Conservation (phyloP, 768 basidiomycete genomes). For the Amanita subjunquillea region DNA sequence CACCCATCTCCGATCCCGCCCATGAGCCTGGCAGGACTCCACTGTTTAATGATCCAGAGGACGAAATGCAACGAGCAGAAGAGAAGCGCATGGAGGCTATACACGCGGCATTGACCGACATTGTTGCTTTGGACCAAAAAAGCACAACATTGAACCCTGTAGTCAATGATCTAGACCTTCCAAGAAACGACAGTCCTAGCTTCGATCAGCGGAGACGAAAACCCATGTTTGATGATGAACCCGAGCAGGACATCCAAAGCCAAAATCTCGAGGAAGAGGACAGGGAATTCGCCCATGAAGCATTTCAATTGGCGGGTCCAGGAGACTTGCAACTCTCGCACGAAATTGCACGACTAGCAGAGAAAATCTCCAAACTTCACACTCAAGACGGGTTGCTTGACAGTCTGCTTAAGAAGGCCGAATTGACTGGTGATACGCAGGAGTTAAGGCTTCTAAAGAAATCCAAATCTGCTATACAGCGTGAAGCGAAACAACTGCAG, state of each 20-base stretch:
- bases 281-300: constrained; percentile 15
- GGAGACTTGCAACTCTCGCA: constrained; percentile 84
- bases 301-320: constrained; percentile 73
- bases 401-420: constrained; percentile 88
- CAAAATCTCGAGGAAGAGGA: constrained; percentile 28
- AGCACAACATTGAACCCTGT: constrained; percentile 6
- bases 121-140: constrained; percentile 75
- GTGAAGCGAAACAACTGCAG: constrained; percentile 73
- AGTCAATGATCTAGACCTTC: neutral
- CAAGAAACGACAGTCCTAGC: constrained; percentile 1
- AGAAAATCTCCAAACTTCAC: constrained; percentile 67
- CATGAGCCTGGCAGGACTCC: constrained; percentile 56
- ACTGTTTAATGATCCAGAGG: constrained; percentile 75
- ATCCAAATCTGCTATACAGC: constrained; percentile 71
- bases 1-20: constrained; percentile 42
- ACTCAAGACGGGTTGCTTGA: constrained; percentile 79
- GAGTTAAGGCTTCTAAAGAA: constrained; percentile 76
- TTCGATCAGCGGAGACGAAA: constrained; percentile 14
- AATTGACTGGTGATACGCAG: constrained; percentile 81
- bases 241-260: constrained; percentile 35
- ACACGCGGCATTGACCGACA: constrained; percentile 90
- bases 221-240: constrained; percentile 19
- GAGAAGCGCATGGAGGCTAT: constrained; percentile 91
- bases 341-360: constrained; percentile 72
- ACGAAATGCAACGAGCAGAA: constrained; percentile 59